phyloP scores from a whole-genome alignment of 2,329 filamentous ascomycete genomes.

The Trichoderma aggressivum region DNA sequence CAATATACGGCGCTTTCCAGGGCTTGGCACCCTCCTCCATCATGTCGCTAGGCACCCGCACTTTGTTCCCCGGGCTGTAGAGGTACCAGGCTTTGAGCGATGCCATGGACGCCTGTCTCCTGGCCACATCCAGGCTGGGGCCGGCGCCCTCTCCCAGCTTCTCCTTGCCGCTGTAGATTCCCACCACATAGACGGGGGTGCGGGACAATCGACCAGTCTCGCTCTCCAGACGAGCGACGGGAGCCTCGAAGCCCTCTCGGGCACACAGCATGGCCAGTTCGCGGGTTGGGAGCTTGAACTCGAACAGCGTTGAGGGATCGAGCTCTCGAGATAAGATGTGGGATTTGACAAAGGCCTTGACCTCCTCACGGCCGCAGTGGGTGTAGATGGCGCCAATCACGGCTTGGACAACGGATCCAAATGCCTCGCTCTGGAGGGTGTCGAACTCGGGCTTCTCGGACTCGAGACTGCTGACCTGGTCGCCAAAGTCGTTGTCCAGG shows the following conservation, averaged over 20 bases:
- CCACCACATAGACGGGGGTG: conserved; percentile 88
- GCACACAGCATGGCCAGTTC: conserved; percentile 82
- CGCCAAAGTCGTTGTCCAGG: conserved; percentile 81
- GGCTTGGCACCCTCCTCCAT: conserved; percentile 57
- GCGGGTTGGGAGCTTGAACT: conserved; percentile 77
- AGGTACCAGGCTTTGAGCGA: conserved; percentile 94
- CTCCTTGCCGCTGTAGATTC: conserved; percentile 86
- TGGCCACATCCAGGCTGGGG: conserved; percentile 71
- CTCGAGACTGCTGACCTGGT: conserved; percentile 39
- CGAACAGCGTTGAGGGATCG: conserved; percentile 73
- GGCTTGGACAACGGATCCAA: conserved; percentile 75
- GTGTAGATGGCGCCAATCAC: conserved; percentile 82
- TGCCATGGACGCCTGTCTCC: conserved; percentile 75
- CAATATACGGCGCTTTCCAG: conserved; percentile 67
- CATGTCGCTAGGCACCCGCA: conserved; percentile 67
- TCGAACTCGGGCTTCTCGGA: conserved; percentile 42
- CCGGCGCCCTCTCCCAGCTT: conserved; percentile 90
- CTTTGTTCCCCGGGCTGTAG: conserved; percentile 71
- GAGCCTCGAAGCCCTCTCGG: conserved; percentile 82
- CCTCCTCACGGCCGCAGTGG: conserved; percentile 74
- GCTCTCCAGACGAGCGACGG: conserved; percentile 80
- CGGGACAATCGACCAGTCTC: conserved; percentile 85
- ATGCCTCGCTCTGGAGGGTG: conserved; percentile 71
- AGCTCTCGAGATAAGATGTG: conserved; percentile 81
- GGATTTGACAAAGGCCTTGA: conserved; percentile 76